Evolutionary conservation across 495 filamentous ascomycete species (phyloP), one percentile per base, ranked within the genome.

Genomic region (Penicilliopsis zonata): DNA sequence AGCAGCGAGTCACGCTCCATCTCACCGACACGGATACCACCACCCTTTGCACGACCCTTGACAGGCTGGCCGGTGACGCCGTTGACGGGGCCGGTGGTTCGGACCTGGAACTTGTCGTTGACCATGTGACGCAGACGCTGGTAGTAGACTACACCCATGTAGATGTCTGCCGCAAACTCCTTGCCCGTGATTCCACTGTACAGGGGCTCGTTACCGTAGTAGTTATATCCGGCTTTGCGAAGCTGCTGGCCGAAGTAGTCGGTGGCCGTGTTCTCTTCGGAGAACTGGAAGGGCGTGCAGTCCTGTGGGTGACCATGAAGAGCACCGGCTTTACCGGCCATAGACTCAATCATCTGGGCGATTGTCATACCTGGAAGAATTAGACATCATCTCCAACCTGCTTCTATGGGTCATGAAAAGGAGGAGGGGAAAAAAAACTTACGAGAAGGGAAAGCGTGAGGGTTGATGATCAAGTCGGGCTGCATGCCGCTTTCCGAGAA

Each of bases 401-500:
- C 3, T 7, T 16, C 3, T 16, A 30, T 26, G n/a, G 13, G 30
- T 12, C 13, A 6, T 9, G 13, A 20, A 27, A 30, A 30, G 21
- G 10, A 6, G 18, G 32, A 31, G 28, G 18, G 10, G 27, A 17
- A n/a, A 25, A 15, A 22, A 27, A 20, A 53, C 62, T 50, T 55
- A 57, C 90, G 88, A 35, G 90, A 96, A n/a, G 90, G 90, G 71
- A 98, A 98, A 56, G 90, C 90, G 70, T 98, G 90, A 37, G 90
- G 90, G 59, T 98, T 98, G 65, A 98, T 98, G 52, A 98, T 98
- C 45, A 94, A 66, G 55, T 98, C 90, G 3, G 90, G 90, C 49
- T 94, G 84, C 48, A 98, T 95, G 36, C 90, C 90, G 27, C 82
- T 83, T 61, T 98, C 90, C 14, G 85, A 86, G 62, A 98, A 98